Base-by-base conservation (phyloP, 306 rosid genomes). In the Herpetospermum pedunculosum region DNA sequence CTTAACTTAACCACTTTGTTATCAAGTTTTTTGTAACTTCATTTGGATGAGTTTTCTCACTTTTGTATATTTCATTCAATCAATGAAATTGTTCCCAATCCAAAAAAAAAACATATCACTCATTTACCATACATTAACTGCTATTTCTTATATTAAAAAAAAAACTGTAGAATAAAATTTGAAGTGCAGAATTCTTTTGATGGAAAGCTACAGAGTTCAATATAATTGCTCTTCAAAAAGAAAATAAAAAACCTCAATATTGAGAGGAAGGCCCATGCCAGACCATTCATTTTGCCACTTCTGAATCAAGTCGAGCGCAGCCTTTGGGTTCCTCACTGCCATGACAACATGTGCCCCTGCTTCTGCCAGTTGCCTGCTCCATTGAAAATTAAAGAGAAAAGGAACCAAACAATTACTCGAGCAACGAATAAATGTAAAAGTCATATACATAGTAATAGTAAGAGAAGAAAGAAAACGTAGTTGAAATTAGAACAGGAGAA, bases 321-420 rank as follows among this genome's bases (percentile, higher is more conserved):
- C 90, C 65, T 91, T 85, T 12, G 90, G 80, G 76, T 94, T 94
- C 92, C 99, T 94, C 75, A 94, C 99, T 3, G 99, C 97, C 99
- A 94, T 94, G 64, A 94, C 90, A 75, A 94, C 97, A 83, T 94
- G 96, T 15, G 96, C 99, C 62, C 99, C 99, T 6, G 95, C 72
- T 80, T 91, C 89, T 46, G 99, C 99, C 86, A 94, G 81, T 77
- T 94, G 99, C 95, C 99, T 93, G 84, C 70, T 80, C 63, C 74
- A 78, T 78, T 19, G 35, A 74, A 77, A 19, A 52, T 13, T 50
- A 32, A 28, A 28, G 3, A 46, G 73, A 75, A 72, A 55, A 13
- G 77, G 23, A 53, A 26, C 53, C 38, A 55, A 73, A 53, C 23
- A 13, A 53, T 71, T 28, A 46, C 49, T 65, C 49, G 18, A 65